Percentiles rank a stretch among this genome's conserved stretches.
phyloP scores from a whole-genome alignment of 129 eudicot genomes.

The Saposhnikovia divaricata region DNA sequence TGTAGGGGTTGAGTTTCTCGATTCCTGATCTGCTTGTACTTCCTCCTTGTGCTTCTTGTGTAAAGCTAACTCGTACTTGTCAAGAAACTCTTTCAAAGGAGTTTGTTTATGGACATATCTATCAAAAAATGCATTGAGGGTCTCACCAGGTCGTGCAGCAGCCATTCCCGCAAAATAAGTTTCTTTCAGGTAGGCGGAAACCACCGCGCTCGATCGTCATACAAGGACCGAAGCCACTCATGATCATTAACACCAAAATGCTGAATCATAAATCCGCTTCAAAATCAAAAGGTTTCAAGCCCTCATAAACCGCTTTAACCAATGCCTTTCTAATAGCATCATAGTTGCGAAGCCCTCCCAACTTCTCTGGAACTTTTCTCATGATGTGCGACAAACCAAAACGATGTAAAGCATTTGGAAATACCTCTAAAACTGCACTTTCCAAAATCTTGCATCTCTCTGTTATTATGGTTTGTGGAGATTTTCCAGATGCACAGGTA shows the following conservation, averaged over 20 bases:
- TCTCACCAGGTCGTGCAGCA: constrained; percentile 45
- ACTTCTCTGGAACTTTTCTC: constrained; percentile 80
- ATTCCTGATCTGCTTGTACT: constrained; percentile 54
- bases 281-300: constrained; percentile 59
- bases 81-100: constrained; percentile 81
- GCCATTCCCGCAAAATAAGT: constrained; percentile 74
- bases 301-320: constrained; percentile 57
- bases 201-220: constrained; percentile 77
- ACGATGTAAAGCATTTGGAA: constrained; percentile 71
- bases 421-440: constrained; percentile 49
- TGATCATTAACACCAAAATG: constrained; percentile 52
- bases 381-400: constrained; percentile 63
- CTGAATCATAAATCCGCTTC: constrained; percentile 71
- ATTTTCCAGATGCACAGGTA: constrained; percentile 31
- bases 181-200: constrained; percentile 69
- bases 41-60: constrained; percentile 84
- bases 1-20: constrained; percentile 43
- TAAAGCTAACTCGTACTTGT: constrained; percentile 80
- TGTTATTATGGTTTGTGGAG: constrained; percentile 71
- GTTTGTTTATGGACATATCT: constrained; percentile 84
- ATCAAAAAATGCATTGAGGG: constrained; percentile 47
- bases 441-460: constrained; percentile 66
- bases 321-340: constrained; percentile 62
- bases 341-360: constrained; percentile 71
- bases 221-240: constrained; percentile 69